Evolutionary conservation across 495 filamentous ascomycete genomes (phyloP).

Genomic region (Trichocladium antarcticum): DNA sequence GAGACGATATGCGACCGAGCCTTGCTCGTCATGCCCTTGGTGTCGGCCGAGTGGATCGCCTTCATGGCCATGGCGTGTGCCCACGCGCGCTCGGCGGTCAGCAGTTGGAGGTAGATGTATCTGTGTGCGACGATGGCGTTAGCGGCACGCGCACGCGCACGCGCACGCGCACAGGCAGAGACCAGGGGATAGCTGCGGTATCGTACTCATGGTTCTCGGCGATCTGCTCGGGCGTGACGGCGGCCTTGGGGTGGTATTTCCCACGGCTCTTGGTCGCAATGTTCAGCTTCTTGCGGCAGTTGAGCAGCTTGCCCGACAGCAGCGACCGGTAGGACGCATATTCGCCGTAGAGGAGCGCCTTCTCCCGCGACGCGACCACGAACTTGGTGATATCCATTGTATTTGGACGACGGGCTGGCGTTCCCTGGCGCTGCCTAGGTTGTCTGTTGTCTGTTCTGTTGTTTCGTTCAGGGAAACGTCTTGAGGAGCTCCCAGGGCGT

Average conservation of each 20-base stretch:
- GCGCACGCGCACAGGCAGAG: no score
- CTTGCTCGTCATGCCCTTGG: constrained; percentile 63
- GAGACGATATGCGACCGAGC: constrained; percentile 81
- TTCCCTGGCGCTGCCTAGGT: neutral
- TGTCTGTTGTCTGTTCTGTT: constrained; percentile 3
- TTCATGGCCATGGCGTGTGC: constrained; percentile 95
- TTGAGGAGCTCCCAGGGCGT: neutral
- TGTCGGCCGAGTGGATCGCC: constrained; percentile 65
- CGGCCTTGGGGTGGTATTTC: constrained; percentile 65
- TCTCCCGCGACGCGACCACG: constrained; percentile 63
- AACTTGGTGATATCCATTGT: constrained; percentile 86
- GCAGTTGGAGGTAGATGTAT: constrained; percentile 66
- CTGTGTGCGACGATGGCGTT: constrained; percentile 32
- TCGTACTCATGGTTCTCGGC: constrained; percentile 63
- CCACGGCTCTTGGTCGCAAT: constrained; percentile 70
- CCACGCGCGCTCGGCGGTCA: constrained; percentile 87
- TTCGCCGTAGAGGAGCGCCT: constrained; percentile 75
- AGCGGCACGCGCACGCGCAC: no score
- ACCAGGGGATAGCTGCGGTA: neutral
- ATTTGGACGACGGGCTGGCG: neutral
- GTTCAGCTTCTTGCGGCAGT: constrained; percentile 71
- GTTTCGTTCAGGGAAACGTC: neutral
- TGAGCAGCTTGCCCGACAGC: constrained; percentile 70
- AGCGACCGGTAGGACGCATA: constrained; percentile 76
- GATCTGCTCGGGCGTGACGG: constrained; percentile 68